These are phyloP conservation scores for Shiraia bambusicola DNA, from an alignment of 2,329 filamentous ascomycete species.

Conservation along the genomic window DNA sequence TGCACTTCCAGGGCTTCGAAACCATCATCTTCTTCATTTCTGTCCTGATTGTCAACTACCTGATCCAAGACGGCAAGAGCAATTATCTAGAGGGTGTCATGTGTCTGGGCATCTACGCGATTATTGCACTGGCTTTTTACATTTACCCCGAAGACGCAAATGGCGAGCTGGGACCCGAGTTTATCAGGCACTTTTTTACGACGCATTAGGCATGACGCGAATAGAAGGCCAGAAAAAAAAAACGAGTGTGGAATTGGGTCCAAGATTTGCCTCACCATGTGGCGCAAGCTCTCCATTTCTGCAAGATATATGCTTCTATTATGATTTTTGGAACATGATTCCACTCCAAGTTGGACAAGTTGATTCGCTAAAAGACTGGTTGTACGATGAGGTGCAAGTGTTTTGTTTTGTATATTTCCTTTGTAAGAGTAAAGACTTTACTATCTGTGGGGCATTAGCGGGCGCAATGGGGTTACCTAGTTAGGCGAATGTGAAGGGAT, in stretches of 20 bases:
- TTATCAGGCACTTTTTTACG: constrained; percentile 33
- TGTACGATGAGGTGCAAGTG: too few relatives aligned
- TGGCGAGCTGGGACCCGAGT: constrained; percentile 32
- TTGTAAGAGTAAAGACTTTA: too few relatives aligned
- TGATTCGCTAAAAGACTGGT: too few relatives aligned
- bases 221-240: background rate
- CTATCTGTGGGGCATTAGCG: too few relatives aligned
- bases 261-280: too few relatives aligned
- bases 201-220: background rate
- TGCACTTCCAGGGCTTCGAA: constrained; percentile 88
- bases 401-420: too few relatives aligned
- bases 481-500: too few relatives aligned
- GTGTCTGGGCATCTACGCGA: constrained; percentile 57
- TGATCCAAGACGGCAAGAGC: constrained; percentile 80
- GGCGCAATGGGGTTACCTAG: too few relatives aligned
- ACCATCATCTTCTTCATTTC: constrained; percentile 83
- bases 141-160: constrained; percentile 59
- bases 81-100: constrained; percentile 82
- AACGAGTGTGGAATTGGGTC: background rate
- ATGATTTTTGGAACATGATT: too few relatives aligned
- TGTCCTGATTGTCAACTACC: constrained; percentile 83
- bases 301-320: too few relatives aligned
- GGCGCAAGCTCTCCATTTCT: too few relatives aligned
- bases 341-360: too few relatives aligned
- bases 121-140: constrained; percentile 62